These are phyloP conservation scores for Gossypium mustelinum DNA, from an alignment of 345 rosid species.

Conservation along the genomic window DNA sequence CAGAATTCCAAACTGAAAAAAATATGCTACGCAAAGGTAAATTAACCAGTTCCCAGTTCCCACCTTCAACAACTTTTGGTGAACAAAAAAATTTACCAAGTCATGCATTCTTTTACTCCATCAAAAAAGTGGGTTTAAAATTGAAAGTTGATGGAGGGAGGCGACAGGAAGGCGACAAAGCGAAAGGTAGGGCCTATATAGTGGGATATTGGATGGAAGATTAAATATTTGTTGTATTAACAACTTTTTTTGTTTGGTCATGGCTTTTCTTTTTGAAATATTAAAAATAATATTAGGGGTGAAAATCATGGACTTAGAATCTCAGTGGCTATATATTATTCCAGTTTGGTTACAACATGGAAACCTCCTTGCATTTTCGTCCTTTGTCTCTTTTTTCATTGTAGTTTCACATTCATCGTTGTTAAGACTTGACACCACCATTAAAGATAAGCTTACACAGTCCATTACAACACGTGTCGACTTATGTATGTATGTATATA, in stretches of 20 bases:
- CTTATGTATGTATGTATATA: too few species aligned
- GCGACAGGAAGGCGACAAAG: conserved; percentile 41
- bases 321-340: conserved; percentile 11
- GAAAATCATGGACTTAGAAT: conserved; percentile 23
- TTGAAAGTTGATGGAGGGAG: conserved; percentile 11
- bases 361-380: too few species aligned
- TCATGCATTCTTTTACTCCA: not conserved
- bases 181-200: conserved; percentile 25
- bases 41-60: too few species aligned
- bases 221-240: not conserved
- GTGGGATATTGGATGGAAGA: conserved; percentile 38
- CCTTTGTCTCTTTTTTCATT: too few species aligned
- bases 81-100: too few species aligned
- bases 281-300: not conserved
- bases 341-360: not conserved
- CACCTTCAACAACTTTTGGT: too few species aligned
- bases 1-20: not conserved
- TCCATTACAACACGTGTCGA: too few species aligned
- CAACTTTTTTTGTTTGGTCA: not conserved
- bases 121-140: not conserved
- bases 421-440: too few species aligned
- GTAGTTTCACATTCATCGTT: too few species aligned
- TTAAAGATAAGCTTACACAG: too few species aligned
- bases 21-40: not conserved
- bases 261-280: not conserved